phyloP scores from a whole-genome alignment of 2,329 filamentous ascomycete species.

The Leptographium radiaticola region DNA sequence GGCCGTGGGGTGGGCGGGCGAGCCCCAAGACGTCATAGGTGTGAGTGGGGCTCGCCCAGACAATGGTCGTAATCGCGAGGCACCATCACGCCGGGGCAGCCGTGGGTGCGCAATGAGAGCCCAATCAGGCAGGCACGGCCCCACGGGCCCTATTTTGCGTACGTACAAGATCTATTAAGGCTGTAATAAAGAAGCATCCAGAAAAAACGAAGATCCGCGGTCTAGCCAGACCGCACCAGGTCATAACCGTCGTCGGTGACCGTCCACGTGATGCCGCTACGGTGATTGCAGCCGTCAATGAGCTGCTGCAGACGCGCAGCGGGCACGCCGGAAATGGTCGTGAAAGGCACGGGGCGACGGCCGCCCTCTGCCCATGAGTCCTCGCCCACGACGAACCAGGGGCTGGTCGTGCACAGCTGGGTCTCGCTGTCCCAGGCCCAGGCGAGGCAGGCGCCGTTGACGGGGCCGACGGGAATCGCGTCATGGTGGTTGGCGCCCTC shows the following conservation, averaged over 20 bases:
- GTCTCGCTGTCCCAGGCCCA: slow-evolving; percentile 34
- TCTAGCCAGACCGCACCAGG: not conserved
- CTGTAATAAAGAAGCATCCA: not conserved
- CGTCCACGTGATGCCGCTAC: slow-evolving; percentile 4
- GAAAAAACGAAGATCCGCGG: not conserved
- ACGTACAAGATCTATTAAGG: too few species aligned
- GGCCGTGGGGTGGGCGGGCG: too few species aligned
- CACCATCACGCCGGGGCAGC: not conserved
- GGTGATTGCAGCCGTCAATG: slow-evolving; percentile 2
- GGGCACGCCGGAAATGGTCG: slow-evolving; percentile 26
- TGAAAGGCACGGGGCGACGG: not conserved
- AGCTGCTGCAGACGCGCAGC: slow-evolving; percentile 10
- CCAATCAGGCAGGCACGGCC: too few species aligned
- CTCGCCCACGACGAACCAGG: slow-evolving; percentile 36
- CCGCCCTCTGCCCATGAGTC: not conserved
- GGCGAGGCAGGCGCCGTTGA: slow-evolving; percentile 27
- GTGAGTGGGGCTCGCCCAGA: not conserved
- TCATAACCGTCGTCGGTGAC: slow-evolving; percentile 2
- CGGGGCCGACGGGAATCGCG: slow-evolving; percentile 2
- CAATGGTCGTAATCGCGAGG: not conserved
- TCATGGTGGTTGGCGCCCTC: not conserved
- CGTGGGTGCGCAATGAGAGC: not conserved
- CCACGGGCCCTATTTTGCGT: too few species aligned
- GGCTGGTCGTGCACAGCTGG: slow-evolving; percentile 29
- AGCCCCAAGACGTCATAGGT: not conserved